These are phyloP conservation scores for Chenopodium formosanum DNA, from an alignment of 148 eudicot species.

Conservation along the genomic window DNA sequence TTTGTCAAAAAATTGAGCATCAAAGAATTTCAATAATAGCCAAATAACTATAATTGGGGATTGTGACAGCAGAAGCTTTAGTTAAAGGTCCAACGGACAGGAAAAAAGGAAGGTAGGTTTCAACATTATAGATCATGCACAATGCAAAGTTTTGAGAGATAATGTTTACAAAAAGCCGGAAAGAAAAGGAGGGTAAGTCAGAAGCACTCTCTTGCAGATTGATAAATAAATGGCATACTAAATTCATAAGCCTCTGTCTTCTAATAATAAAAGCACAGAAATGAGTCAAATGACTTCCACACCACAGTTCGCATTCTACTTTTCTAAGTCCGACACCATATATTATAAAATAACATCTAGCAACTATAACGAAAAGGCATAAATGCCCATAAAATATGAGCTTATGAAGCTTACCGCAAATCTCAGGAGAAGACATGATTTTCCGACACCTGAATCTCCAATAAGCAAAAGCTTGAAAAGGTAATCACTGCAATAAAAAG, in stretches of 20 bases:
- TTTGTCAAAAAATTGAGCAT: too few relatives aligned
- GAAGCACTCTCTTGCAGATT: background rate
- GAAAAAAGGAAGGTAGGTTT: background rate
- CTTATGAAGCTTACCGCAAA: slow-evolving; percentile 31
- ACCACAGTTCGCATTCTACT: background rate
- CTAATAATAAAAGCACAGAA: background rate
- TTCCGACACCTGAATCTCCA: slow-evolving; percentile 44
- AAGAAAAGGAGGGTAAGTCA: background rate
- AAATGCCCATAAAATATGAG: background rate
- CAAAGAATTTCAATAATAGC: background rate
- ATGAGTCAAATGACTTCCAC: background rate
- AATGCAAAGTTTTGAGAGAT: background rate
- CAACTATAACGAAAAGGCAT: background rate
- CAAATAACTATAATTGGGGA: background rate
- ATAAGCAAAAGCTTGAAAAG: slow-evolving; percentile 43
- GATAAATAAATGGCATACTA: background rate
- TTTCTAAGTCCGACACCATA: background rate
- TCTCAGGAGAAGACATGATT: slow-evolving; percentile 39
- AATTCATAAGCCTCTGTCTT: background rate
- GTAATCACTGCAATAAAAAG: slow-evolving; percentile 34
- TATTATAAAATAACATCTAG: background rate
- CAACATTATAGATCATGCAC: background rate
- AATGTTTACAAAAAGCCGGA: background rate
- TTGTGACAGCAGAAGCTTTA: too few relatives aligned
- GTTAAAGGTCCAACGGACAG: too few relatives aligned